phyloP scores from a whole-genome alignment of 495 filamentous ascomycete genomes.

The Pseudomonodictys pantanalensis region DNA sequence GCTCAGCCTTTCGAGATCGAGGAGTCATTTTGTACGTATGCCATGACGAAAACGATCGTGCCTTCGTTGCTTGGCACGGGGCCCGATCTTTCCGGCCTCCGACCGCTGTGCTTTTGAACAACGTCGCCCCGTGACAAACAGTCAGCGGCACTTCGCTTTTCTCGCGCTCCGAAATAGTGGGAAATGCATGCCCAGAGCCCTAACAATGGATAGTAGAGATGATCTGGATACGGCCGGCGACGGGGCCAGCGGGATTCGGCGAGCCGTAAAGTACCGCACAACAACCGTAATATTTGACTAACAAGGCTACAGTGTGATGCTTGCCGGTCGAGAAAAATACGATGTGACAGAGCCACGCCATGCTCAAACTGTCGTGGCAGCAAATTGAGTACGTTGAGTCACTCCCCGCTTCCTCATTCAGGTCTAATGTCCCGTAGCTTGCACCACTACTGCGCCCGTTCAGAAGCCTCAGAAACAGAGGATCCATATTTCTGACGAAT shows the following conservation, averaged over 20 bases:
- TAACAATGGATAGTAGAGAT: slow-evolving; percentile 19
- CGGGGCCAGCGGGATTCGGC: slow-evolving; percentile 7
- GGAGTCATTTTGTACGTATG: too few species aligned
- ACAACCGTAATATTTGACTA: background rate
- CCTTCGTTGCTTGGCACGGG: background rate
- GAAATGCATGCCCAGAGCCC: background rate
- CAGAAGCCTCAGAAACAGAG: slow-evolving; percentile 60
- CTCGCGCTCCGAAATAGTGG: slow-evolving; percentile 10
- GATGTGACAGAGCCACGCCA: slow-evolving; percentile 48
- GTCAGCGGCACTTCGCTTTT: background rate
- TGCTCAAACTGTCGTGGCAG: slow-evolving; percentile 51
- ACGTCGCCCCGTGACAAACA: background rate
- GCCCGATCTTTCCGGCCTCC: slow-evolving; percentile 9
- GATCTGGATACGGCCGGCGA: slow-evolving; percentile 19
- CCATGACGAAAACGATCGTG: background rate
- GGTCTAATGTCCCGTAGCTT: slow-evolving; percentile 29
- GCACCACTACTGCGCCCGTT: slow-evolving; percentile 59
- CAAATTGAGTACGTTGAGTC: slow-evolving; percentile 26
- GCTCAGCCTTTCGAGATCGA: too few species aligned
- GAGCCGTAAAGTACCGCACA: slow-evolving; percentile 7
- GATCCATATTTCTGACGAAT: slow-evolving; percentile 66
- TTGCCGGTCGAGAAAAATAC: slow-evolving; percentile 36
- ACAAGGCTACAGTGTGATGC: slow-evolving; percentile 24
- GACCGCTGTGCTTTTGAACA: background rate
- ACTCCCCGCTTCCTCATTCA: too few species aligned